These are phyloP conservation scores for Paxillus rubicundulus DNA, from an alignment of 768 basidiomycete genomes.

Conservation along the genomic window DNA sequence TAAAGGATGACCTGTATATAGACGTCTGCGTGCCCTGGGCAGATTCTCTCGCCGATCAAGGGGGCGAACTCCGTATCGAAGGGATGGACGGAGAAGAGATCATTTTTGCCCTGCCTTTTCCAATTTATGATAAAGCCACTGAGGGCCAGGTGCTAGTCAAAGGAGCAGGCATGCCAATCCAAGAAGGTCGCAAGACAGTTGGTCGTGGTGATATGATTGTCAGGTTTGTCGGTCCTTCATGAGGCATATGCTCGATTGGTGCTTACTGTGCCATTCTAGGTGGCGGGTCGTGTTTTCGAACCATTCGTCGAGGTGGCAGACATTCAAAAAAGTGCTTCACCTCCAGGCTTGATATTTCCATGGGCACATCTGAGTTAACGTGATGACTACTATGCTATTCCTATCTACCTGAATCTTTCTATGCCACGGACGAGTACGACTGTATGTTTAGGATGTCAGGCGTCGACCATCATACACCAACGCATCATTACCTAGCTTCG, in stretches of 20 bases:
- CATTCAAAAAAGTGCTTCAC: conserved; percentile 28
- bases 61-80: conserved; percentile 48
- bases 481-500: conserved; percentile 5
- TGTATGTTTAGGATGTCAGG: conserved; percentile 6
- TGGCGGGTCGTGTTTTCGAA: conserved; percentile 32
- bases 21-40: conserved; percentile 57
- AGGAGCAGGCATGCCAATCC: conserved; percentile 70
- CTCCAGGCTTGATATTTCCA: conserved; percentile 21
- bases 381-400: conserved; percentile 20
- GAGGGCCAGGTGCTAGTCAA: conserved; percentile 49
- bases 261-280: conserved; percentile 8
- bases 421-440: conserved; percentile 14
- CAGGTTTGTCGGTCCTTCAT: conserved; percentile 38
- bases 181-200: conserved; percentile 47
- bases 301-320: conserved; percentile 33
- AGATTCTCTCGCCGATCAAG: conserved; percentile 45
- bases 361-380: conserved; percentile 4
- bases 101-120: conserved; percentile 50
- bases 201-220: conserved; percentile 64
- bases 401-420: conserved; percentile 15
- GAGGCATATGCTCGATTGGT: conserved; percentile 5
- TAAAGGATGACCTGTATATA: conserved; percentile 55
- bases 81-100: conserved; percentile 61
- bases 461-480: conserved; percentile 6
- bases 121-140: conserved; percentile 45